Conservation (phyloP, 495 filamentous ascomycete species). For the Neurospora tetraspora region DNA sequence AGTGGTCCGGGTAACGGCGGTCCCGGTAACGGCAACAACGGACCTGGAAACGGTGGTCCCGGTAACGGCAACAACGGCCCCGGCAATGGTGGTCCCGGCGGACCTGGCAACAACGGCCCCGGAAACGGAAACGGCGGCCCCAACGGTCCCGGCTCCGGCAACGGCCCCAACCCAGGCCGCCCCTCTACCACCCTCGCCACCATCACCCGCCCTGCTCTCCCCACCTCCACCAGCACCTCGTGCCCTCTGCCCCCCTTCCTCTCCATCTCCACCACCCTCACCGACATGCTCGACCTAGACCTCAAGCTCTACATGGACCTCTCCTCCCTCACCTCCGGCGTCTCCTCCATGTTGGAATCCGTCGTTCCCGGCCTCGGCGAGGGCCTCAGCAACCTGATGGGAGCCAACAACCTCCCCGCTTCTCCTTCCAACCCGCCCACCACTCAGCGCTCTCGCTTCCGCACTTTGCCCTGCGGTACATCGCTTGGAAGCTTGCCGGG, state of each 20-base stretch:
- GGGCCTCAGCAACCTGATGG: neutral
- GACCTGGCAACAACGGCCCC: neutral
- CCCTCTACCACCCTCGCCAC: neutral
- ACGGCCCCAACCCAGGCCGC: neutral
- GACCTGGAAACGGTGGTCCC: neutral
- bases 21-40: neutral
- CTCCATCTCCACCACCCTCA: neutral
- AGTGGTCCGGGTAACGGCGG: neutral
- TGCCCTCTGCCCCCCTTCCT: neutral
- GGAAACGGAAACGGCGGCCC: neutral
- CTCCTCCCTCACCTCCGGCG: neutral
- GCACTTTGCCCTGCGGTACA: slow-evolving; percentile 1
- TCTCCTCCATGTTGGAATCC: neutral
- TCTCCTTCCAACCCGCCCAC: neutral
- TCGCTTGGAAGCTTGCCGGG: neutral
- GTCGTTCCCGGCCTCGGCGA: neutral
- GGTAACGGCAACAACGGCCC: neutral
- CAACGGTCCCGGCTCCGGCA: neutral
- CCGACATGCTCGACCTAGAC: slow-evolving; percentile 6
- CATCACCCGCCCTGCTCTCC: neutral
- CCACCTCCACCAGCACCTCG: neutral
- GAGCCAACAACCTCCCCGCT: neutral
- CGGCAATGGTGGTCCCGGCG: neutral
- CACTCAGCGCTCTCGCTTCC: slow-evolving; percentile 1
- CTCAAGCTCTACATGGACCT: slow-evolving; percentile 7